Evolutionary conservation across 768 basidiomycete species (phyloP).

Genomic region (Boletus eberwhitei): DNA sequence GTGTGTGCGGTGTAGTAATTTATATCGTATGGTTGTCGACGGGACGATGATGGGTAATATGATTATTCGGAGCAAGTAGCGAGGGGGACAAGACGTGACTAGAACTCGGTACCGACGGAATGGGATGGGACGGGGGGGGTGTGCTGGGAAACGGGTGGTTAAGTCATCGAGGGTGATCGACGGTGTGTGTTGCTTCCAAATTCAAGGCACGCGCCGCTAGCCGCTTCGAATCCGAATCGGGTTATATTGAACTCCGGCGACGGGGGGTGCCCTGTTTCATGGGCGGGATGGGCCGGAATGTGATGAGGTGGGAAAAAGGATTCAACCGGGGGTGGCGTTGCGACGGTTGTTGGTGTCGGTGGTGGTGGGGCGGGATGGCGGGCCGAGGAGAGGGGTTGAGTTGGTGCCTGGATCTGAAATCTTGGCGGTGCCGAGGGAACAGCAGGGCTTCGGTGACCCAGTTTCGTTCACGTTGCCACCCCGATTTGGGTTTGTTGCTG

Average conservation of each 20-base stretch:
- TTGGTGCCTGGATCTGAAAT: slow-evolving; percentile 38
- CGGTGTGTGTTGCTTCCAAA: slow-evolving; percentile 23
- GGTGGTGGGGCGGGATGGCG: slow-evolving; percentile 16
- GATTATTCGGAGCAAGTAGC: neutral
- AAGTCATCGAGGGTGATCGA: slow-evolving; percentile 31
- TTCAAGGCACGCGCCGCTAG: slow-evolving; percentile 22
- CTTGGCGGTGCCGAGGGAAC: slow-evolving; percentile 45
- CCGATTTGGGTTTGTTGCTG: slow-evolving; percentile 36
- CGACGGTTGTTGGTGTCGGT: slow-evolving; percentile 17
- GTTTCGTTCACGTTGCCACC: slow-evolving; percentile 33
- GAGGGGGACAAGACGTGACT: neutral
- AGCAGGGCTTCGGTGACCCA: slow-evolving; percentile 25
- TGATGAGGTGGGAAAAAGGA: neutral
- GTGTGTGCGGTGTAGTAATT: slow-evolving; percentile 12
- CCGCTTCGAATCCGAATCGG: slow-evolving; percentile 20
- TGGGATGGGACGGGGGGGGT: neutral
- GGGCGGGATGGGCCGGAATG: slow-evolving; percentile 15
- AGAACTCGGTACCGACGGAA: slow-evolving; percentile 10
- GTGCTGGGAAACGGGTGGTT: slow-evolving; percentile 4
- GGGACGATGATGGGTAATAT: slow-evolving; percentile 12
- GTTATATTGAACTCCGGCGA: slow-evolving; percentile 13
- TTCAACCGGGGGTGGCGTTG: slow-evolving; percentile 20
- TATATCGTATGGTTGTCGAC: slow-evolving; percentile 2
- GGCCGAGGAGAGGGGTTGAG: slow-evolving; percentile 11
- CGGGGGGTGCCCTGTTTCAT: slow-evolving; percentile 14